Evolutionary conservation across 2,329 filamentous ascomycete species (phyloP), one percentile per base, ranked within the genome.

Genomic region (Talaromyces sp.): DNA sequence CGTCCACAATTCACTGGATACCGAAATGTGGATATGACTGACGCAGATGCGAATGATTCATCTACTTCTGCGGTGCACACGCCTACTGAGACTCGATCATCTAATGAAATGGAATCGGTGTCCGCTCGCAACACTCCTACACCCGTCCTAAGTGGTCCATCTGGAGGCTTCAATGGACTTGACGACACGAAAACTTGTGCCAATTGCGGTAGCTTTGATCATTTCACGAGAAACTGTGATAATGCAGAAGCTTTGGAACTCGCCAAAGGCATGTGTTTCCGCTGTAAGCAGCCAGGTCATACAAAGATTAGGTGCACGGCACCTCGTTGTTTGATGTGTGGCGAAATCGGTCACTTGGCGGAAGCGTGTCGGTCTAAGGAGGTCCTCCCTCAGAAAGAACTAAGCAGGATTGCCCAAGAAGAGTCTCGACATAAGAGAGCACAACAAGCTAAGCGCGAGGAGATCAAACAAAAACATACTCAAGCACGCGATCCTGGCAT

Each of bases 1-100:
- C 82, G 81, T 68, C 84, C 85, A 49, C 84, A 85, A 31, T 78
- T 82, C 61, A 79, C 75, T 15, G 80, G 79, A 63, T 77, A 77
- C 66, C 77, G 77, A 53, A 75, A 81, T 62, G 70, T 80, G 36
- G 77, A 81, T 62, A 82, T 81, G 80, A 66, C 72, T 13, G 80
- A 81, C 64, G 71, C 69, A n/a, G 66, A 61, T 47, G 45, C 51
- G 5, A 54, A 38, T 22, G 8, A 63, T 6, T 63, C 60, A 19
- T 34, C 25, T 53, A 58, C 70, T 22, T 71, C 73, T n/a, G 67
- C 66, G 7, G 70, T 61, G 8, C 70, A 75, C 36, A 64, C 72
- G 22, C 75, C 77, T 64, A 70, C 73, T 58, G 73, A 74, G 5
- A 73, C 78, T 2, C 78, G 76, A 1, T 70, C 69, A 27, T 70